phyloP scores from a whole-genome alignment of 2,329 filamentous ascomycete genomes.

The Hirsutella thompsonii region DNA sequence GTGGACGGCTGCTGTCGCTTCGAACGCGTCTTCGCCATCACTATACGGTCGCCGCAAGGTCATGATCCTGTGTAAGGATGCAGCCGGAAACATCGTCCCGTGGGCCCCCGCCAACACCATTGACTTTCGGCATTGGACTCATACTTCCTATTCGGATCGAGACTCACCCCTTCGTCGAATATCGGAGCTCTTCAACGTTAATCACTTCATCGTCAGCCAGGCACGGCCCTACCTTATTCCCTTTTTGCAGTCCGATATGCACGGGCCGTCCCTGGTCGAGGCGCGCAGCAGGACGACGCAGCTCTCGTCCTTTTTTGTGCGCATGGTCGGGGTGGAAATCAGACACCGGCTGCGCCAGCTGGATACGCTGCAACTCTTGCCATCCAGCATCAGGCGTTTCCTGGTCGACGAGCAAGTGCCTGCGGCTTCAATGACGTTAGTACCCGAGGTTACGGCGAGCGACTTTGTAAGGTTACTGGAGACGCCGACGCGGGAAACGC shows the following conservation, averaged over 20 bases:
- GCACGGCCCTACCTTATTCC: slow-evolving; percentile 82
- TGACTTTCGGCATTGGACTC: slow-evolving; percentile 56
- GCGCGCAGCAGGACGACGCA: slow-evolving; percentile 45
- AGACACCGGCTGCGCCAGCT: slow-evolving; percentile 72
- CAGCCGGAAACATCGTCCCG: slow-evolving; percentile 56
- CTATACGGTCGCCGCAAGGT: slow-evolving; percentile 52
- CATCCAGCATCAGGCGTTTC: slow-evolving; percentile 57
- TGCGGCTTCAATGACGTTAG: slow-evolving; percentile 65
- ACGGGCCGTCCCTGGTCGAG: slow-evolving; percentile 53
- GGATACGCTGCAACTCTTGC: slow-evolving; percentile 63
- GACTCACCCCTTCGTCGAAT: slow-evolving; percentile 56
- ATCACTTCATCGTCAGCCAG: slow-evolving; percentile 91
- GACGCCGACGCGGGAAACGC: slow-evolving; percentile 59
- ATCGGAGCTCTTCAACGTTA: slow-evolving; percentile 78
- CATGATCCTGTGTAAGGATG: slow-evolving; percentile 64
- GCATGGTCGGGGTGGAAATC: slow-evolving; percentile 63
- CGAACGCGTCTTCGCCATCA: slow-evolving; percentile 53
- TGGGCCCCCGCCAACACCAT: slow-evolving; percentile 54
- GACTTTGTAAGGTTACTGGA: slow-evolving; percentile 76
- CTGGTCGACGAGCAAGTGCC: slow-evolving; percentile 74
- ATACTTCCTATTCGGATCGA: slow-evolving; percentile 51
- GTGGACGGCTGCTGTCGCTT: slow-evolving; percentile 67
- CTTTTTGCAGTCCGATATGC: slow-evolving; percentile 70
- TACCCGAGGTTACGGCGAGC: slow-evolving; percentile 59
- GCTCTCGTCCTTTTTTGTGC: slow-evolving; percentile 44